phyloP scores from a whole-genome alignment of 805 yeast genomes.

The Yamadazyma endophytica region DNA sequence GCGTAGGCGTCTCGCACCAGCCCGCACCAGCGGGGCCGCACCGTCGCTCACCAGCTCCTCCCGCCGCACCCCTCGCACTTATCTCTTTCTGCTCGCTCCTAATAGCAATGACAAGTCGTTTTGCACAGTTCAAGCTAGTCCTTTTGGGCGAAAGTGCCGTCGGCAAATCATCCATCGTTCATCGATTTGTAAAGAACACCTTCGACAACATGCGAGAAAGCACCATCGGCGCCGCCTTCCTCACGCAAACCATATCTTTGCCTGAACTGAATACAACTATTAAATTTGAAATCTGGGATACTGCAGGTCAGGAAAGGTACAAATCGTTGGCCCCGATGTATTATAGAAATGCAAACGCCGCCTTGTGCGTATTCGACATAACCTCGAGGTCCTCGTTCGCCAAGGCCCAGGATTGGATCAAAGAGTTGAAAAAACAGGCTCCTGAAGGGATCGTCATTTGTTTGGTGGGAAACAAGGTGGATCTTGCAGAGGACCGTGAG shows the following conservation, averaged over 20 bases:
- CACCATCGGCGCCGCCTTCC: constrained; percentile 82
- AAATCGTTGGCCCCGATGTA: constrained; percentile 44
- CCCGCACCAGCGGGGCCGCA: too few relatives aligned
- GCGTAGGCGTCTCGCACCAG: too few relatives aligned
- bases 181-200: constrained; percentile 66
- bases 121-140: constrained; percentile 57
- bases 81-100: too few relatives aligned
- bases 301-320: constrained; percentile 80
- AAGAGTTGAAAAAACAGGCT: constrained; percentile 80
- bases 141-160: constrained; percentile 81
- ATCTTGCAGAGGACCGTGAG: constrained; percentile 49
- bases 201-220: constrained; percentile 74
- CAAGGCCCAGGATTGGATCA: constrained; percentile 74
- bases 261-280: constrained; percentile 49
- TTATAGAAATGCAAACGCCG: constrained; percentile 57
- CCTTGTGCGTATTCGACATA: constrained; percentile 73
- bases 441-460: constrained; percentile 70
- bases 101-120: constrained; percentile 12
- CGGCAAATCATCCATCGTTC: constrained; percentile 60
- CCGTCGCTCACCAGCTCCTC: too few relatives aligned
- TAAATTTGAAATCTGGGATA: constrained; percentile 83
- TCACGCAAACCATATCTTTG: constrained; percentile 63
- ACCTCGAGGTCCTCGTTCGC: constrained; percentile 63
- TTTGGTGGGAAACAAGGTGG: constrained; percentile 75
- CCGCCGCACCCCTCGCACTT: too few relatives aligned